Evolutionary conservation across 2,329 filamentous ascomycete genomes (phyloP).

Genomic region (Colletotrichum liaoningense): DNA sequence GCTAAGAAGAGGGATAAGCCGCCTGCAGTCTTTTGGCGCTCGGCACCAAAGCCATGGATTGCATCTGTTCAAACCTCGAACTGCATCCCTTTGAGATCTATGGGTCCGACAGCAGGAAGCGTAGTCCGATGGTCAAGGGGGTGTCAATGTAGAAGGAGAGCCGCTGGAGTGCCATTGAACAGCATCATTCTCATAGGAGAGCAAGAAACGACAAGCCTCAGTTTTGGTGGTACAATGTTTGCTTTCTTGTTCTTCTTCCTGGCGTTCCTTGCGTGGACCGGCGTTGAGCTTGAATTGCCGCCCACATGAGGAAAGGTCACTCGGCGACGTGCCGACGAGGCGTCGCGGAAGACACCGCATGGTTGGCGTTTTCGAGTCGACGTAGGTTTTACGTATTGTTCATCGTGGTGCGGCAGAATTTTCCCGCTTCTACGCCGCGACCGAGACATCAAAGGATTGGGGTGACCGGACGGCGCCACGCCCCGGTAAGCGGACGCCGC

Average conservation of each 20-base stretch:
- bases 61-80: not conserved
- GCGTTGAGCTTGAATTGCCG: constrained; percentile 28
- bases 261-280: constrained; percentile 21
- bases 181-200: not conserved
- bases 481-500: constrained; percentile 19
- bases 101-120: not conserved
- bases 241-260: constrained; percentile 23
- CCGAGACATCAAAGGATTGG: constrained; percentile 25
- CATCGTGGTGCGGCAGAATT: constrained; percentile 6
- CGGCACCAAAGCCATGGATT: not conserved
- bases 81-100: not conserved
- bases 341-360: constrained; percentile 5
- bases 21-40: not conserved
- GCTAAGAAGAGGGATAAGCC: constrained; percentile 9
- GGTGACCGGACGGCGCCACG: constrained; percentile 24
- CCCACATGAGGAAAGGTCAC: constrained; percentile 17
- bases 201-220: constrained; percentile 20
- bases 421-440: constrained; percentile 12
- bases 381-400: not conserved
- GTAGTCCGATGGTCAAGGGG: not conserved
- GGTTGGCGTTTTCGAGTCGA: not conserved
- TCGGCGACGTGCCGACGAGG: constrained; percentile 25
- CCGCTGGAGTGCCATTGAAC: not conserved
- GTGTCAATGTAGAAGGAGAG: constrained; percentile 2
- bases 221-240: constrained; percentile 12